These are phyloP conservation scores for Sugiyamaella neomexicana DNA, from an alignment of 1,139 yeast genomes.

Conservation along the genomic window DNA sequence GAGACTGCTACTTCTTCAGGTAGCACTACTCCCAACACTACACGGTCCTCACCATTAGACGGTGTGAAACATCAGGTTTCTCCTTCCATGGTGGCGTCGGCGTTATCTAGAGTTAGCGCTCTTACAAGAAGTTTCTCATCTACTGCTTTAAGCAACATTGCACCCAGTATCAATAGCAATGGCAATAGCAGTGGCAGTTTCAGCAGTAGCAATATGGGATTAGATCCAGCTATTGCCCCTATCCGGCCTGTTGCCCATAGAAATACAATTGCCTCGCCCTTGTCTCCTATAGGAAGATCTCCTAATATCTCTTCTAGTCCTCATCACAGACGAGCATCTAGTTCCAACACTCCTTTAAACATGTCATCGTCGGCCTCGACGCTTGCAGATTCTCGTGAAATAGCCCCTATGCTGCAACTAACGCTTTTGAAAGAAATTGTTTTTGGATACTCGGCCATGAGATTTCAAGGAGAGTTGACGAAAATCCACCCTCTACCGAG, in stretches of 20 bases:
- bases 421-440: constrained; percentile 31
- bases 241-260: not conserved
- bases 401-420: constrained; percentile 20
- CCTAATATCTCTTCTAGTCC: not conserved
- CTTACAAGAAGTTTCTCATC: constrained; percentile 18
- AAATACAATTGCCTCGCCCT: not conserved
- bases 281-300: constrained; percentile 4
- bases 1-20: not conserved
- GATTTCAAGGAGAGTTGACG: constrained; percentile 28
- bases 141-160: constrained; percentile 12
- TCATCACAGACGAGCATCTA: constrained; percentile 13
- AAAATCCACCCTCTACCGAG: constrained; percentile 32
- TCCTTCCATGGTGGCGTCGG: constrained; percentile 11
- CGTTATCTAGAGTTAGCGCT: constrained; percentile 8
- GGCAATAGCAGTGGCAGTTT: no score
- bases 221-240: not conserved
- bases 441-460: constrained; percentile 33
- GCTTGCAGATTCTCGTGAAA: constrained; percentile 5
- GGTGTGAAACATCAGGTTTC: constrained; percentile 1
- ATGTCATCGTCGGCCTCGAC: constrained; percentile 8
- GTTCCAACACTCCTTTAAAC: constrained; percentile 1
- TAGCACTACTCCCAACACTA: not conserved
- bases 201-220: not conserved
- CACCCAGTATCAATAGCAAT: not conserved
- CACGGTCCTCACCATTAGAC: constrained; percentile 10